These are phyloP conservation scores for Pugionium cornutum DNA, from an alignment of 345 rosid species.

Conservation along the genomic window DNA sequence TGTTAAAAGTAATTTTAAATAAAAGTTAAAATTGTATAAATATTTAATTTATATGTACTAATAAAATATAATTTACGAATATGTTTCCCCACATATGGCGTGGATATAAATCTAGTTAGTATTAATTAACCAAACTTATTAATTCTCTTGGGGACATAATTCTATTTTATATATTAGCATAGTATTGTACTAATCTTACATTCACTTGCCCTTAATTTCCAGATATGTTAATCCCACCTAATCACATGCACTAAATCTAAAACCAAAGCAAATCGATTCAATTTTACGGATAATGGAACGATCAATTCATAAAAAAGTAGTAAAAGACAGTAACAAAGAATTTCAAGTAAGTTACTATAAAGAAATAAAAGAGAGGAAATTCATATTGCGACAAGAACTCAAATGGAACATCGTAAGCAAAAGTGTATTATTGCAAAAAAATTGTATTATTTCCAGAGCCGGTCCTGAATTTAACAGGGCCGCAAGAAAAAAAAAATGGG, in stretches of 20 bases:
- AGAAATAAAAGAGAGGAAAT: neutral
- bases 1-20: too few species aligned
- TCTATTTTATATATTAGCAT: too few species aligned
- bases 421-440: neutral
- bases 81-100: too few species aligned
- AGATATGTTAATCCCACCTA: conserved; percentile 9
- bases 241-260: conserved; percentile 16
- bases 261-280: conserved; percentile 3
- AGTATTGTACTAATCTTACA: conserved; percentile 28
- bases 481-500: too few species aligned
- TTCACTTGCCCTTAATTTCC: neutral
- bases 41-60: too few species aligned
- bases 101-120: too few species aligned
- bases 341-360: neutral
- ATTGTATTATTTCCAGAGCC: too few species aligned
- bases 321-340: neutral
- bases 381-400: conserved; percentile 17
- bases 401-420: conserved; percentile 28
- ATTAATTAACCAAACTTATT: too few species aligned
- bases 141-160: too few species aligned
- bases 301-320: neutral
- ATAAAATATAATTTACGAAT: too few species aligned
- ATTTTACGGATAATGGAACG: neutral
- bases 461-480: too few species aligned
- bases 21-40: too few species aligned